Base-by-base conservation (phyloP, 306 rosid species). In the Fragaria vesca region DNA sequence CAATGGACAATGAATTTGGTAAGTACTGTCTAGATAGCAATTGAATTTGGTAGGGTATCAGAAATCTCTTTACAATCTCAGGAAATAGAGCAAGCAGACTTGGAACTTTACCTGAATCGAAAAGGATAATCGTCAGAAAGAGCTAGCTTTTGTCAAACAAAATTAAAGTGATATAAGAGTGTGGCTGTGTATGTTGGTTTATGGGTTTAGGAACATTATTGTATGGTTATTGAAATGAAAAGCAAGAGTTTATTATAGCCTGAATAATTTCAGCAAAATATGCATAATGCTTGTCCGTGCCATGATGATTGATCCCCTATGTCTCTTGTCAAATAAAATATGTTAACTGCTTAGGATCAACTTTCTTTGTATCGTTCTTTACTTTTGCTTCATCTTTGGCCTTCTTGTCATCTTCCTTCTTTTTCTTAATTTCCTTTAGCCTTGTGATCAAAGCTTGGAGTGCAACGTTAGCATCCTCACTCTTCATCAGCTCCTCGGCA, bases 401-500 rank as follows among this genome's bases (percentile, higher is more conserved):
- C 63, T 57, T 57, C 13, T 54, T n/a, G 8, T 54, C 61, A 54
- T 54, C 61, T 17, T 54, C 26, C 12, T 54, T 20, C 28, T 5
- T 11, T 46, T 51, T 51, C 12, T 54, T 54, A 12, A 90, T 93
- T 57, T 92, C 38, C 86, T 90, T 85, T 1, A 93, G 88, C 51
- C 89, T 75, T 62, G 86, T 80, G 28, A 83, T 78, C 52, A 90
- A 72, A 6, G 82, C 91, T 74, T 87, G 78, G 10, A 93, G 93
- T 2, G 94, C 85, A 3, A 76, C 79, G 8, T 84, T 89, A 17
- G 82, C 32, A 13, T 85, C 87, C 61, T 93, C 96, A 34, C 72
- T 75, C 74, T 81, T 93, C 97, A 90, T 89, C 54, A 93, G 42
- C 81, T 89, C 91, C 80, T 91, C 96, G 8, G 97, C 93, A 18